A percentile compares a stretch with the other conserved stretches of the same genome.
Evolutionary conservation across 345 rosid species (phyloP).

Genomic region (Arabidopsis thaliana): TAIR10.1 NC_003075.7:18014001-18014500

Average conservation of each 20-base stretch:
- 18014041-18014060: constrained; percentile 95
- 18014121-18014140: neutral
- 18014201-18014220: constrained; percentile 97
- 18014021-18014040: constrained; percentile 95
- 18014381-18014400: constrained; percentile 97
- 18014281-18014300: neutral
- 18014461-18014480: constrained; percentile 97
- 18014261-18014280: neutral
- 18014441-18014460: constrained; percentile 91
- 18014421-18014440: constrained; percentile 91
- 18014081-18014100: constrained; percentile 87
- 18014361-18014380: constrained; percentile 37
- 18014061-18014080: constrained; percentile 98
- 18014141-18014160: neutral
- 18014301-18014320: neutral
- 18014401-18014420: constrained; percentile 97
- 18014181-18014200: constrained; percentile 90
- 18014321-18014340: neutral
- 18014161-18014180: constrained; percentile 81
- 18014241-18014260: neutral
- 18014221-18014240: constrained; percentile 72
- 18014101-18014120: constrained; percentile 18
- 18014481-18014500: constrained; percentile 24
- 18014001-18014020: constrained; percentile 96
- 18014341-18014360: constrained; percentile 18